These are phyloP conservation scores for Apiotrichum veenhuisii DNA, from an alignment of 1,284 basidiomycete genomes.

Conservation along the genomic window DNA sequence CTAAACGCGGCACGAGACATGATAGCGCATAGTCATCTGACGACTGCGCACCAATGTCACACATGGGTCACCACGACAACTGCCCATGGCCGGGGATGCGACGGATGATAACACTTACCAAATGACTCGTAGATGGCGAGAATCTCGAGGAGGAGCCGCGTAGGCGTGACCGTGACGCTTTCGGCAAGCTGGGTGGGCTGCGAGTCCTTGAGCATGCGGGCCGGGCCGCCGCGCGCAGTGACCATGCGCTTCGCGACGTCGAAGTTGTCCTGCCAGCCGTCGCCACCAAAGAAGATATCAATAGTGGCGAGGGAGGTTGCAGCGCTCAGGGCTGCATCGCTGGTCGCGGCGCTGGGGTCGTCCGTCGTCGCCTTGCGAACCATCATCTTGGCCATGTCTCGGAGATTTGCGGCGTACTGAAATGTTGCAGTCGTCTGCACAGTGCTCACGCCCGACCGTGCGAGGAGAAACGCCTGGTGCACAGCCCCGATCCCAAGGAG, in stretches of 20 bases:
- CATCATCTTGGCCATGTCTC: slow-evolving; percentile 40
- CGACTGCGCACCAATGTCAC: too few relatives aligned
- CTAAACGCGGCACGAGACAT: too few relatives aligned
- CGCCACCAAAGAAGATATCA: slow-evolving; percentile 55
- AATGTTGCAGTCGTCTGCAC: slow-evolving; percentile 41
- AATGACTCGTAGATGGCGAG: slow-evolving; percentile 55
- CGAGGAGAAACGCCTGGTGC: slow-evolving; percentile 50
- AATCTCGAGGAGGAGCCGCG: slow-evolving; percentile 53
- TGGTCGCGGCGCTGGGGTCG: slow-evolving; percentile 26
- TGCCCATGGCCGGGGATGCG: background rate
- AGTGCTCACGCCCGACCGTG: slow-evolving; percentile 37
- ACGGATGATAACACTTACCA: slow-evolving; percentile 32
- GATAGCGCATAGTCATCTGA: too few relatives aligned
- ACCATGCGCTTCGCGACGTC: slow-evolving; percentile 52
- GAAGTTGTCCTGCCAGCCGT: slow-evolving; percentile 53
- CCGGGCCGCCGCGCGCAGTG: slow-evolving; percentile 49
- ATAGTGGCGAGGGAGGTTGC: slow-evolving; percentile 50
- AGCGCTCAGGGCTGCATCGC: slow-evolving; percentile 51
- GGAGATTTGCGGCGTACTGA: slow-evolving; percentile 32
- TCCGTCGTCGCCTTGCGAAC: slow-evolving; percentile 27
- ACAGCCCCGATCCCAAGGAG: slow-evolving; percentile 51
- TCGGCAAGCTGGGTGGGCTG: slow-evolving; percentile 34
- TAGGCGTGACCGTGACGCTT: slow-evolving; percentile 50
- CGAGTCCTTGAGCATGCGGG: slow-evolving; percentile 41
- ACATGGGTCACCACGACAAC: too few relatives aligned